Evolutionary conservation across 1,139 yeast genomes (phyloP).

Genomic region (Blastobotrys malaysiensis): DNA sequence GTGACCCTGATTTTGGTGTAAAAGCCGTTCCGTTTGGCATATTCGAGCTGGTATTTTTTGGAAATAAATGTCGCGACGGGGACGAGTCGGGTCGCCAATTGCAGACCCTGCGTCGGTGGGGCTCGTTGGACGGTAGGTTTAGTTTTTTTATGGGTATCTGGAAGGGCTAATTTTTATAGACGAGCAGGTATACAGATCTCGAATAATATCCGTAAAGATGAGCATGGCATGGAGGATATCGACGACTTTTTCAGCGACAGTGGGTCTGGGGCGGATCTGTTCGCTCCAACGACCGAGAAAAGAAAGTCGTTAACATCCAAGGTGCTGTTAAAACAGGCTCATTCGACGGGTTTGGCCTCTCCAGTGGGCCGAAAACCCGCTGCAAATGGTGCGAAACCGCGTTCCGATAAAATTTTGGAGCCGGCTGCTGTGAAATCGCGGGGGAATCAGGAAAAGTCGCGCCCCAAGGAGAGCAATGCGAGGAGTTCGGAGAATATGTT

Average conservation of each 20-base stretch:
- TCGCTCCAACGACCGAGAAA: background rate
- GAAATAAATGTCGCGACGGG: background rate
- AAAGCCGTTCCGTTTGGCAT: background rate
- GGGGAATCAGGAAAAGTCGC: background rate
- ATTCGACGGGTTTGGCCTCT: background rate
- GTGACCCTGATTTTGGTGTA: background rate
- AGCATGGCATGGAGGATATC: slow-evolving; percentile 70
- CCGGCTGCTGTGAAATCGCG: too few species aligned
- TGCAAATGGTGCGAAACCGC: background rate
- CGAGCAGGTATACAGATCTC: slow-evolving; percentile 50
- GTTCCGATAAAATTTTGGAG: background rate
- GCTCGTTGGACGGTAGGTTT: slow-evolving; percentile 9
- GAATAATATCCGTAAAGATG: slow-evolving; percentile 51
- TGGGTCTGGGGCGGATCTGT: background rate
- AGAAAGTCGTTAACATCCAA: background rate
- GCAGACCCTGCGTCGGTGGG: slow-evolving; percentile 8
- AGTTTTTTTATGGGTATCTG: too few species aligned
- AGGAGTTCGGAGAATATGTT: background rate
- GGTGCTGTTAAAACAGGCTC: background rate
- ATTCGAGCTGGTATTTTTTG: background rate
- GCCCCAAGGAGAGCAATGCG: background rate
- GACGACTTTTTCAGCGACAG: slow-evolving; percentile 56
- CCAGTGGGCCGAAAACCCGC: background rate
- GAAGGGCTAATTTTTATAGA: slow-evolving; percentile 13
- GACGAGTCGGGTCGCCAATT: background rate